Evolutionary conservation across 257 asterid species (phyloP).

Genomic region (Solanum chmielewskii): DNA sequence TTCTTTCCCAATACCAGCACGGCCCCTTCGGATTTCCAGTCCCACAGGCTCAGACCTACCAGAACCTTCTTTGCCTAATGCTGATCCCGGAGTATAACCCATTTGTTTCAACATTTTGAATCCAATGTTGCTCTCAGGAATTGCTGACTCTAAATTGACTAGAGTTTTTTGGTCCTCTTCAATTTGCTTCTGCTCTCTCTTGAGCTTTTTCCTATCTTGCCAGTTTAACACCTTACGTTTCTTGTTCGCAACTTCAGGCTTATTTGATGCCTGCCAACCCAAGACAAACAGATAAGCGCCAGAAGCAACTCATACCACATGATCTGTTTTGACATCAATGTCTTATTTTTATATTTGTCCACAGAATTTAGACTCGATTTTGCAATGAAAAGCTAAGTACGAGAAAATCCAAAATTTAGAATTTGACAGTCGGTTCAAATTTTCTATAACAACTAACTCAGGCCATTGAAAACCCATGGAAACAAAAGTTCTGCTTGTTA

Average conservation of each 20-base stretch:
- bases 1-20: slow-evolving; percentile 84
- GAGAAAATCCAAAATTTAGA: neutral
- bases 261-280: slow-evolving; percentile 30
- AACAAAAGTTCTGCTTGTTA: neutral
- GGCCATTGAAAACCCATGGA: neutral
- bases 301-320: neutral
- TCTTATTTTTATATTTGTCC: neutral
- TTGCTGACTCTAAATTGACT: slow-evolving; percentile 55
- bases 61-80: slow-evolving; percentile 80
- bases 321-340: neutral
- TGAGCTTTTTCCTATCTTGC: slow-evolving; percentile 59
- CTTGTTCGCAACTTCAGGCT: slow-evolving; percentile 15
- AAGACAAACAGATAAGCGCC: neutral
- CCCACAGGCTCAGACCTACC: slow-evolving; percentile 70
- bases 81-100: slow-evolving; percentile 93
- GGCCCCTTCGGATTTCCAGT: slow-evolving; percentile 69
- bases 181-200: slow-evolving; percentile 49
- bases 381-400: neutral
- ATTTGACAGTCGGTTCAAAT: neutral
- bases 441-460: neutral
- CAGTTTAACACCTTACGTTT: slow-evolving; percentile 43
- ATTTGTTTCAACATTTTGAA: slow-evolving; percentile 84
- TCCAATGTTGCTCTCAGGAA: slow-evolving; percentile 88
- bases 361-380: neutral
- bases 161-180: slow-evolving; percentile 69